Base-by-base conservation (phyloP, 345 rosid genomes). In the Murraya paniculata region DNA sequence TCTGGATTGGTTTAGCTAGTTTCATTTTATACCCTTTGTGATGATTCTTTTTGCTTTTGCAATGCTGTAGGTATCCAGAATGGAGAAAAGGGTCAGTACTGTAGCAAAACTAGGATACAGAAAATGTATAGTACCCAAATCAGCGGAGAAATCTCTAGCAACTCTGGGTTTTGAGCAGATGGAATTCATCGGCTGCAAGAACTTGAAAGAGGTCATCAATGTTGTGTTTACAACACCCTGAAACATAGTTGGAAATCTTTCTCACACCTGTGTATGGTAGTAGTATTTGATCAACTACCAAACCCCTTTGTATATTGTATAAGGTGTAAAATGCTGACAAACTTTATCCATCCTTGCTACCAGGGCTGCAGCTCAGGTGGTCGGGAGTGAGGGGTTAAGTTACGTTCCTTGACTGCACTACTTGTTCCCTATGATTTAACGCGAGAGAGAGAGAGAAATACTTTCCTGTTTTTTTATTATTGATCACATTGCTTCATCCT, bases 41-140 rank as follows among this genome's bases (percentile, higher is more conserved):
- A 4, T 65, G 72, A 11, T 53, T 27, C 2, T 41, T 66, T 73
- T 27, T 33, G n/a, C 1, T 9, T 50, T 65, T 31, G 35, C n/a
- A 53, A 25, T 58, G 36, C 11, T n/a, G 21, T 56, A 93, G 98
- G 98, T 93, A 22, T 86, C 94, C 1, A 83, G 93, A 80, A 93
- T 95, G 86, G 98, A 95, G 79, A 89, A 93, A 80, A 89, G 98
- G 80, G 88, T 91, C 8, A 74, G 81, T 70, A 93, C 96, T 0
- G 83, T 91, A 25, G 97, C 94, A 50, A 88, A 92, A 84, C 87
- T 95, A 36, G 98, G 98, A 25, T 95, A 91, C 65, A 85, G 81
- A 68, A 88, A 81, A 84, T 93, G 98, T 59, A 82, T 95, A 22
- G 90, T 95, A 62, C 98, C 98, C 2, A 80, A 84, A 78, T 84